Evolutionary conservation across 2,329 filamentous ascomycete genomes (phyloP), one percentile per base, ranked within the genome.

Genomic region (Fusarium newnesense): DNA sequence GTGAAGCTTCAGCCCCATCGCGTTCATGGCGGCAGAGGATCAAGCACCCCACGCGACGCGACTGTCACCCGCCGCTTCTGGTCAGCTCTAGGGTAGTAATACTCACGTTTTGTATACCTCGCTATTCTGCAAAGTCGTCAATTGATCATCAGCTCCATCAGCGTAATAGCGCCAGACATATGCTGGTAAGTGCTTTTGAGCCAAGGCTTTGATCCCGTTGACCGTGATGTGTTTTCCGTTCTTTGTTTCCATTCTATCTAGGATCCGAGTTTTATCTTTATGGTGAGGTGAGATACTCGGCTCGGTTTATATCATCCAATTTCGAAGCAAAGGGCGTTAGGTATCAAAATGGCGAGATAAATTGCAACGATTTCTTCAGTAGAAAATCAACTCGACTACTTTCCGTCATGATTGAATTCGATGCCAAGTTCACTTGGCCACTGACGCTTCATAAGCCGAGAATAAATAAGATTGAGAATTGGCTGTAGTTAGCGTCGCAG

Each of bases 321-420:
- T n/a, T n/a, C n/a, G n/a, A n/a, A n/a, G n/a, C n/a, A n/a, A n/a
- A n/a, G n/a, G n/a, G n/a, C n/a, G n/a, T n/a, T 7, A 2, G 4
- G 9, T 5, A 34, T 19, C 4, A 12, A 24, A 1, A 19, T 7
- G 5, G 30, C 5, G 12, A 36, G 5, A 19, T 7, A 9, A 9
- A 43, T 11, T 24, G 24, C 3, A 24, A 24, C 24, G 24, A 24
- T 24, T 24, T 24, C 24, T 24, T 24, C 24, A 24, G 24, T 4
- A 24, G 24, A 24, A 24, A 24, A 3, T 4, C 4, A 24, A 24
- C 24, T 24, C 4, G 24, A 4, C 3, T 24, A 24, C 24, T 24
- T 24, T 24, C 24, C 24, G 4, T 24, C 4, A 24, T 4, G 4
- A 24, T 24, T 24, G 24, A 24, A 24, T 24, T 24, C 24, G 24